A percentile compares a stretch with the other conserved stretches of the same genome.
Conservation (phyloP, 306 rosid species). For the Citrullus amarus region DNA sequence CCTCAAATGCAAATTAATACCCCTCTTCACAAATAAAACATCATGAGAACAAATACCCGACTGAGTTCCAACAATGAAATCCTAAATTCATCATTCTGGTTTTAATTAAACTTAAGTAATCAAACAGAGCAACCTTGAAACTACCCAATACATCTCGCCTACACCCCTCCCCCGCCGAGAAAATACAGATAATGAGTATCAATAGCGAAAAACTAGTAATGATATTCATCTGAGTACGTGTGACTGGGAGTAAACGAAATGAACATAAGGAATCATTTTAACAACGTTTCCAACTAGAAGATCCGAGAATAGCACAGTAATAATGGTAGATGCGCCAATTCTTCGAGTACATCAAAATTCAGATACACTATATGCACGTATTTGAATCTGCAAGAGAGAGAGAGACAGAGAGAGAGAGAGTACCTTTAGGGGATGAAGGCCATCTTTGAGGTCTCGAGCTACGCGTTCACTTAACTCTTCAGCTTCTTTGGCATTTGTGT, state of each 20-base stretch:
- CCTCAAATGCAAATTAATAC: background rate
- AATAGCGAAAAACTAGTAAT: background rate
- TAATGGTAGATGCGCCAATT: background rate
- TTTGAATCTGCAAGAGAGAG: background rate
- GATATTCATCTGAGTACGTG: background rate
- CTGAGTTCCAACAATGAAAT: background rate
- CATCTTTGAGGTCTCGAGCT: constrained; percentile 39
- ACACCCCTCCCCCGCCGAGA: background rate
- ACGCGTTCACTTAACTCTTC: constrained; percentile 27
- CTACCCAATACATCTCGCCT: background rate
- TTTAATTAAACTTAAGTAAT: background rate
- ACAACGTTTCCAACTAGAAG: background rate
- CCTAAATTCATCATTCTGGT: background rate
- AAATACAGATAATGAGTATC: background rate
- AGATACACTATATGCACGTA: background rate
- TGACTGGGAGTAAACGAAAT: background rate
- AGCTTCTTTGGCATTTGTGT: constrained; percentile 11
- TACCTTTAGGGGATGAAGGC: constrained; percentile 50
- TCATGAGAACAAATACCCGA: background rate
- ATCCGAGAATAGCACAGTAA: background rate
- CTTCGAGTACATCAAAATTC: background rate
- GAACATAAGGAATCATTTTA: background rate
- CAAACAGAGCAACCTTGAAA: background rate
- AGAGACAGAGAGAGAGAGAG: background rate
- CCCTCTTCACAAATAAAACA: background rate